These are phyloP conservation scores for Fusarium graminum DNA, from an alignment of 2,329 filamentous ascomycete genomes.

Conservation along the genomic window DNA sequence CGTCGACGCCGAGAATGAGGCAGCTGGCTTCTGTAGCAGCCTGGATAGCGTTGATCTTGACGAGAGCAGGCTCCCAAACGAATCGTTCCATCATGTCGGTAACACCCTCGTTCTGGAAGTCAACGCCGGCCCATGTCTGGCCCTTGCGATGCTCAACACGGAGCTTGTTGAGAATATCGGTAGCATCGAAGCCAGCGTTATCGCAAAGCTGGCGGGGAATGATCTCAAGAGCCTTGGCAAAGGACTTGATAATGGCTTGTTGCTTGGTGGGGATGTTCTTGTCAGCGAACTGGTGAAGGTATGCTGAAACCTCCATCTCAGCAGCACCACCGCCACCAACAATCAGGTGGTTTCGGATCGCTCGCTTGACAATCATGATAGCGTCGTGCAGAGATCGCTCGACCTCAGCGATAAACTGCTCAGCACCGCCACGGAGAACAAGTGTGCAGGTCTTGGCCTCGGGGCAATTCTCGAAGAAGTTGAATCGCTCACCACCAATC, in stretches of 20 bases:
- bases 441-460: slow-evolving; percentile 97
- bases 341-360: slow-evolving; percentile 93
- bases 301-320: slow-evolving; percentile 97
- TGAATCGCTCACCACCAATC: slow-evolving; percentile 97
- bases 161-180: slow-evolving; percentile 95
- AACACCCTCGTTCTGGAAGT: slow-evolving; percentile 92
- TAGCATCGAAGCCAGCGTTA: slow-evolving; percentile 98
- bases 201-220: slow-evolving; percentile 98
- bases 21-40: slow-evolving; percentile 96
- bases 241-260: slow-evolving; percentile 96
- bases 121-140: slow-evolving; percentile 93
- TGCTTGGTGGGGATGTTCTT: slow-evolving; percentile 94
- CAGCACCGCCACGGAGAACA: slow-evolving; percentile 92
- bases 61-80: slow-evolving; percentile 95
- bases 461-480: slow-evolving; percentile 97
- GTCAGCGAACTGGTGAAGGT: slow-evolving; percentile 93
- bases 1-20: slow-evolving; percentile 94
- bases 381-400: slow-evolving; percentile 98
- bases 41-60: slow-evolving; percentile 98
- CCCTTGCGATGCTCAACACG: slow-evolving; percentile 97
- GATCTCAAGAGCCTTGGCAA: slow-evolving; percentile 96
- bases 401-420: slow-evolving; percentile 99
- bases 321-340: slow-evolving; percentile 94
- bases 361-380: slow-evolving; percentile 99
- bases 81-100: slow-evolving; percentile 95